Evolutionary conservation across 106 monocot genomes (phyloP), one percentile per base, ranked within the genome.

Genomic region (Phalaenopsis aphrodite): DNA sequence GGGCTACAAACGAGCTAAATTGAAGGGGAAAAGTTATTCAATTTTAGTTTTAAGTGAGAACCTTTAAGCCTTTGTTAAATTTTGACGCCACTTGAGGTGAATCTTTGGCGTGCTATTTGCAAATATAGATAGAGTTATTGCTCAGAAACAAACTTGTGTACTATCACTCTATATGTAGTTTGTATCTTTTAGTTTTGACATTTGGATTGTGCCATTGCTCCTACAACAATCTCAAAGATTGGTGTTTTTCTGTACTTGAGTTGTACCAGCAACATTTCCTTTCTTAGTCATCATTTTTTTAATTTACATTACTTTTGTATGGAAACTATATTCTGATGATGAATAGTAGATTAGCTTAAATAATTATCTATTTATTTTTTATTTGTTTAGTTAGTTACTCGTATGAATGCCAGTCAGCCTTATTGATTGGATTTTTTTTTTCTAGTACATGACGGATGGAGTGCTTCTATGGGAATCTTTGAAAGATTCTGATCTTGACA

Each of bases 381-480:
- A 38, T 9, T 39, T 69, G 11, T 39, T 39, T 12, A 39, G 21
- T 65, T 39, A 14, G 9, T 39, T 21, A 6, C 14, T 14, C 39
- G 39, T 69, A 38, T 69, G 69, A 3, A 38, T 69, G 41, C 43
- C 17, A 42, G 43, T 74, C 43, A 42, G 71, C n/a, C 36, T 74
- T 45, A 42, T 19, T 74, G 5, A 43, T 45, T 74, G 39, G 8
- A 19, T 45, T 74, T 74, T 74, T 43, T 16, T 72, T 83, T 66
- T 86, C 74, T 85, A 95, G 93, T 95, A 95, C 75, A 95, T 95
- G 95, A 93, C 95, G 23, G 95, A 95, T 88, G 95, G 95, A 24
- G 91, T 95, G 67, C 93, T 95, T 80, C 79, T 95, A 12, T 85
- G 89, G 69, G 95, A 95, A 89, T 93, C 95, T 75, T 66, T 93